Evolutionary conservation across 1,284 basidiomycete genomes (phyloP).

Genomic region (Flammula alnicola): DNA sequence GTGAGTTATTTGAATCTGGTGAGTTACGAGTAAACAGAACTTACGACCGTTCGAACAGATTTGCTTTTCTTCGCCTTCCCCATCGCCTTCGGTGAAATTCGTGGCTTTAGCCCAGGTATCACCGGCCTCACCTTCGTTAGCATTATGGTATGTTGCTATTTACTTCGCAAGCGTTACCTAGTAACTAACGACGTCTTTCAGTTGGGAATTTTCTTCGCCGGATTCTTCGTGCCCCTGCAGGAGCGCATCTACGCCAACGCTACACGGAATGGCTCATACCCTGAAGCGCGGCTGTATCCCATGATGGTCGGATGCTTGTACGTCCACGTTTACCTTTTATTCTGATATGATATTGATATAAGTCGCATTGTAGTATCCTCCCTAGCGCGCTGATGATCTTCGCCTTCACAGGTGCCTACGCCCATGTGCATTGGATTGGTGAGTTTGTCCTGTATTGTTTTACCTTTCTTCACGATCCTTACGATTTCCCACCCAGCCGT

Average conservation of each 20-base stretch:
- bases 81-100: slow-evolving; percentile 40
- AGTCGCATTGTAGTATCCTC: slow-evolving; percentile 31
- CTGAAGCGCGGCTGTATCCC: slow-evolving; percentile 56
- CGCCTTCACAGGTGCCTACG: slow-evolving; percentile 50
- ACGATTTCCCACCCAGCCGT: slow-evolving; percentile 24
- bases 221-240: slow-evolving; percentile 37
- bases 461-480: not conserved
- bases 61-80: slow-evolving; percentile 47
- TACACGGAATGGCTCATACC: slow-evolving; percentile 46
- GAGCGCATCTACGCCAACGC: slow-evolving; percentile 37
- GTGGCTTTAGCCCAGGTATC: slow-evolving; percentile 48
- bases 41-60: slow-evolving; percentile 24
- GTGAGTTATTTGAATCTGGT: slow-evolving; percentile 2
- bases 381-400: slow-evolving; percentile 44
- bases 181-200: slow-evolving; percentile 27
- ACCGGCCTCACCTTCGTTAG: slow-evolving; percentile 56
- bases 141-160: slow-evolving; percentile 41
- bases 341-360: not conserved
- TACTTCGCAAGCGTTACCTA: not conserved
- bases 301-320: slow-evolving; percentile 52
- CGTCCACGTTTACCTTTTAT: slow-evolving; percentile 28
- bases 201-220: slow-evolving; percentile 40
- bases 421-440: slow-evolving; percentile 42
- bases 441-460: slow-evolving; percentile 8
- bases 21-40: not conserved